Base-by-base conservation (phyloP, 1,284 basidiomycete species). In the Boletus semigastroideus region DNA sequence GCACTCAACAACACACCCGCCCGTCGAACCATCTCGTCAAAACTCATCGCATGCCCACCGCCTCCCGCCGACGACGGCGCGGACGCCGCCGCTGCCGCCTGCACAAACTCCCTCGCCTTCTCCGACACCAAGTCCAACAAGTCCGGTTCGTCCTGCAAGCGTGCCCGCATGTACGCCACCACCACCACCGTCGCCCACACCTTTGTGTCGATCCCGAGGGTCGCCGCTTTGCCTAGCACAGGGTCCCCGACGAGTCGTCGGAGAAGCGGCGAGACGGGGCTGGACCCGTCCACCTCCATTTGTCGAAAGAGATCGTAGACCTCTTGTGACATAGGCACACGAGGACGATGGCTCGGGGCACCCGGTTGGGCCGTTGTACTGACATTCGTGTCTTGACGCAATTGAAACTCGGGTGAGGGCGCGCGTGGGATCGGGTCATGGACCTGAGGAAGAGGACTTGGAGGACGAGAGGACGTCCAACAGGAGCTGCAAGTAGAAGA, bases 221-320 rank as follows among this genome's bases (percentile, higher is more conserved):
- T 62, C 19, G 48, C 50, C 5, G 63, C 63, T 46, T 69, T 68
- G 9, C 52, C 48, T 19, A 72, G 37, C 1, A 69, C 61, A 1
- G 53, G 49, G 0, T 56, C 51, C 5, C 66, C 69, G 12, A 74
- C 62, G n/a, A 74, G 64, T 10, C n/a, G 44, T 1, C 55, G 52
- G 6, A 79, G 64, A 2, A 58, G 51, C 12, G 64, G 57, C 12
- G 61, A 51, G 1, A 38, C 53, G 8, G 58, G 34, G 59, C 78
- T 83, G 0, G 78, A 79, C 1, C 82, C 82, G 42, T 82, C 75
- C 22, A 72, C 70, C 2, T 53, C 49, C 67, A 80, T 78, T 16
- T 77, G 49, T 11, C 53, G 56, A 16, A 77, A 58, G 19, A 82
- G 61, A 5, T 66, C 51, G 17, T 73, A 56, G 5, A 75, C 68